A percentile compares a stretch with the other conserved stretches of the same genome.
Evolutionary conservation across 345 rosid genomes (phyloP).

Genomic region (Viola odorata): DNA sequence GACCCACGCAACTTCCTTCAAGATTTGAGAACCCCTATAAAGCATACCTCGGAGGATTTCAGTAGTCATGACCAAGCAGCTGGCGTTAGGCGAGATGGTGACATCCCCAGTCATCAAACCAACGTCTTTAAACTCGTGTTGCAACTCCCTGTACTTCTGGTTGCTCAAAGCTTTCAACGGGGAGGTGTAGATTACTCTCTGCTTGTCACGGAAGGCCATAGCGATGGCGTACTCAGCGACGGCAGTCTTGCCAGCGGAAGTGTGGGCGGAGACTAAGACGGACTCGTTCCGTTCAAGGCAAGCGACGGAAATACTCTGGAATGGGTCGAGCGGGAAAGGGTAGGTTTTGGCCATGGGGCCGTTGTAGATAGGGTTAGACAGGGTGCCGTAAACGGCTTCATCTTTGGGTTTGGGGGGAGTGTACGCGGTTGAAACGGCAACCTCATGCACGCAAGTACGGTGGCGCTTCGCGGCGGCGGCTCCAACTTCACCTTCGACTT

Average conservation of each 20-base stretch:
- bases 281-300: slow-evolving; percentile 92
- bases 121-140: slow-evolving; percentile 87
- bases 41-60: slow-evolving; percentile 98
- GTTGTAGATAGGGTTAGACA: slow-evolving; percentile 57
- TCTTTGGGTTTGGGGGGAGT: slow-evolving; percentile 47
- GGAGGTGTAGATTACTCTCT: slow-evolving; percentile 89
- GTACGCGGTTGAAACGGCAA: slow-evolving; percentile 72
- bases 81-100: slow-evolving; percentile 89
- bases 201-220: slow-evolving; percentile 93
- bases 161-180: slow-evolving; percentile 98
- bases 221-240: slow-evolving; percentile 99
- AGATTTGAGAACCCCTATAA: slow-evolving; percentile 83
- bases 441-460: slow-evolving; percentile 89
- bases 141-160: slow-evolving; percentile 92
- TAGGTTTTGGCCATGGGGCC: slow-evolving; percentile 86
- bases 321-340: slow-evolving; percentile 73
- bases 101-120: slow-evolving; percentile 99
- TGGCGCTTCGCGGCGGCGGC: slow-evolving; percentile 23
- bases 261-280: slow-evolving; percentile 92
- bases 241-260: slow-evolving; percentile 97
- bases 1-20: slow-evolving; percentile 99
- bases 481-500: slow-evolving; percentile 14
- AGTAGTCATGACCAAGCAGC: slow-evolving; percentile 95
- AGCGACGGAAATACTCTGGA: slow-evolving; percentile 80
- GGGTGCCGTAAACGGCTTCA: slow-evolving; percentile 57